Base-by-base conservation (phyloP, 441 rosid species). In the Populus trichocarpa region DNA sequence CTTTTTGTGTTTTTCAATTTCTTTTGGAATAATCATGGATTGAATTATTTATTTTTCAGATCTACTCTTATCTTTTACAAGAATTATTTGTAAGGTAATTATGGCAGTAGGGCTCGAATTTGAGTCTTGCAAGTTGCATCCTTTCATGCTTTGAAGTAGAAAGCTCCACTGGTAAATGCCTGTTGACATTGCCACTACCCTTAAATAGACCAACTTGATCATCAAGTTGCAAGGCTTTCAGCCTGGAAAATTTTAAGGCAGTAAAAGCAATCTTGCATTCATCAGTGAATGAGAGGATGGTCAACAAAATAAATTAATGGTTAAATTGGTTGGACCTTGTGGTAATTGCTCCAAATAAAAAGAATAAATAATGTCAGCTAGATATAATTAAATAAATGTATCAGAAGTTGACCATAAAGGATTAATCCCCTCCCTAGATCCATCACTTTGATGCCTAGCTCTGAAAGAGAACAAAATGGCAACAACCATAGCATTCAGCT, bases 401-500 rank as follows among this genome's bases (percentile, higher is more conserved):
- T 46, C 5, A 73, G 61, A 22, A 16, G 79, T 84, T 84, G 90
- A 85, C 88, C 53, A 46, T 42, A 13, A 28, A 25, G 40, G 25
- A n/a, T 69, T 23, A 20, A 28, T 46, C 69, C 53, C 38, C 23
- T 73, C 6, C 20, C 77, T 30, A 68, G 18, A 69, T 18, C 53
- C 73, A 20, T 12, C 14, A 32, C 9, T 26, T 53, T 20, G 16
- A 23, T 36, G 38, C 32, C 67, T 63, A 75, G 65, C 70, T 75
- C 80, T 69, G 68, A 26, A 40, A 61, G 32, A 22, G 80, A 64
- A 72, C 40, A 36, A 74, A 77, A 91, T 91, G 95, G 87, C 84
- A 57, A 77, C 80, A 26, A 67, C 78, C 25, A 81, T 79, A 46
- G 84, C 82, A 13, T 87, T 82, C 84, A 77, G 67, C 57, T 38